A percentile compares a stretch with the other conserved stretches of the same genome.
Evolutionary conservation across 2,329 filamentous ascomycete genomes (phyloP).

Genomic region (Fusarium chlamydosporum): DNA sequence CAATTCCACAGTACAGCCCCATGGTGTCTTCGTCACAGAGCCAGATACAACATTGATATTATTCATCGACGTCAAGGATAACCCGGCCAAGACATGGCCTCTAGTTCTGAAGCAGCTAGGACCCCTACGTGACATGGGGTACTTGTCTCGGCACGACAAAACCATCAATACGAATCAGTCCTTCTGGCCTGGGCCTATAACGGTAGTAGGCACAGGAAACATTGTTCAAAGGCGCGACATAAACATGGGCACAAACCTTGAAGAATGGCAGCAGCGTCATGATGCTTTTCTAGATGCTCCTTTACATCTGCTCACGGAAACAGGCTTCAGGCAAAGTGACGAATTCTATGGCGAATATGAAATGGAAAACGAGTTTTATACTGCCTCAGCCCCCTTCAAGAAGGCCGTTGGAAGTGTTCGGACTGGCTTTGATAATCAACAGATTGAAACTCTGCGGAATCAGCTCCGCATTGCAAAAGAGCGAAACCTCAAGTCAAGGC

Average conservation of each 20-base stretch:
- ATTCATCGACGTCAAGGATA: constrained; percentile 1
- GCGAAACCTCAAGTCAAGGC: neutral
- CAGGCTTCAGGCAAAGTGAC: neutral
- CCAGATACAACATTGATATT: neutral
- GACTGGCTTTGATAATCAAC: neutral
- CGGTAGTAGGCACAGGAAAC: constrained; percentile 2
- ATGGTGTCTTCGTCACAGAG: neutral
- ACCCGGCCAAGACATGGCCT: neutral
- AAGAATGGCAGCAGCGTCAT: neutral
- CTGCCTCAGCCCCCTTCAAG: neutral
- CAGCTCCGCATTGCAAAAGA: neutral
- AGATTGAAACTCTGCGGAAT: neutral
- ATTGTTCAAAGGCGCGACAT: neutral
- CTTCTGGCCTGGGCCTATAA: constrained; percentile 6
- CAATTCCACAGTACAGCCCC: neutral
- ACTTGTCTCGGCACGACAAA: constrained; percentile 1
- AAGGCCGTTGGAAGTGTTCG: neutral
- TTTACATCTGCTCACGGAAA: constrained; percentile 1
- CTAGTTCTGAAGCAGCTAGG: neutral
- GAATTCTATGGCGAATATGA: neutral
- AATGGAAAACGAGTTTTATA: constrained; percentile 1
- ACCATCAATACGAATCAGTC: neutral
- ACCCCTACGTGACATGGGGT: neutral
- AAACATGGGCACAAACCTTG: neutral
- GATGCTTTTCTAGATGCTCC: constrained; percentile 1